Conservation (phyloP, 345 rosid species). For the Euphorbia tirucalli region DNA sequence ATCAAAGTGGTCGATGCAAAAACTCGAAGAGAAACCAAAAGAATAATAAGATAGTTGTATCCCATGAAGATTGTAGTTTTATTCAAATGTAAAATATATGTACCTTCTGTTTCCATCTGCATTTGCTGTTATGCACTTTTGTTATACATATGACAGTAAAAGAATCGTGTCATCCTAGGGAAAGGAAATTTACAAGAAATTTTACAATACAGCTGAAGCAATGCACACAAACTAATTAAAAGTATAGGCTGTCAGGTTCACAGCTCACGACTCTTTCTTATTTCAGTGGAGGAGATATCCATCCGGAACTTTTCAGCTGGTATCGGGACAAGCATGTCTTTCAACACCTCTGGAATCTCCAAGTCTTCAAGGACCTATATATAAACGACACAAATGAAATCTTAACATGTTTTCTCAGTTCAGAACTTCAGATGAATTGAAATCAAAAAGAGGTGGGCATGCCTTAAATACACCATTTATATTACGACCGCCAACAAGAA, state of each 20-base stretch:
- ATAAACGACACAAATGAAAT: conserved; percentile 4
- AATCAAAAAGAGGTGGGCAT: conserved; percentile 4
- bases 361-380: conserved; percentile 78
- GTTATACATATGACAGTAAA: not conserved
- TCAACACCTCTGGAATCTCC: conserved; percentile 62
- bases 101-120: too few species aligned
- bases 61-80: too few species aligned
- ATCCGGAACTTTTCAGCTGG: conserved; percentile 63
- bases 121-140: not conserved
- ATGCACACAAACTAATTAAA: too few species aligned
- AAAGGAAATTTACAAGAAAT: too few species aligned
- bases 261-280: conserved; percentile 43
- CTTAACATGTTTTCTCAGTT: not conserved
- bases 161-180: not conserved
- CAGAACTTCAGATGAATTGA: not conserved
- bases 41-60: too few species aligned
- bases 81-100: too few species aligned
- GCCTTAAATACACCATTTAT: conserved; percentile 85
- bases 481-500: conserved; percentile 82
- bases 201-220: too few species aligned
- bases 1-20: too few species aligned
- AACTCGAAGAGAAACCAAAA: too few species aligned
- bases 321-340: conserved; percentile 67
- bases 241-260: not conserved
- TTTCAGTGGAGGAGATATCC: conserved; percentile 78